Evolutionary conservation across 75 land plant species (phyloP), one percentile per base, ranked within the genome.

Genomic region (Cupressus sempervirens): DNA sequence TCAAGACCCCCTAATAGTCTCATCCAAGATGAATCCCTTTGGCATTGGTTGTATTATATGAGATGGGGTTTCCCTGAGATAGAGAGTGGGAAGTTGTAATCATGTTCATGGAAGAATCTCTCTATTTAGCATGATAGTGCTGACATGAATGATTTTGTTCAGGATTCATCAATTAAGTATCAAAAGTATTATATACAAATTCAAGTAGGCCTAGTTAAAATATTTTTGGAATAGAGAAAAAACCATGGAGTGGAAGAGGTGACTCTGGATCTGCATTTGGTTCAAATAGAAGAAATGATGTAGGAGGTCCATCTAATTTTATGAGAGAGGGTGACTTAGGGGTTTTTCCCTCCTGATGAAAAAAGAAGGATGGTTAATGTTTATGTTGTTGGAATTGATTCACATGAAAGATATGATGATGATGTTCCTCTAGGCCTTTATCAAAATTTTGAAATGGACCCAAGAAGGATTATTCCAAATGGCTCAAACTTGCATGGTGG

Each of bases 221-320:
- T n/a, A n/a, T n/a, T n/a, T n/a, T n/a, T n/a, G n/a, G n/a, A n/a
- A n/a, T n/a, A n/a, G n/a, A n/a, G n/a, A n/a, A n/a, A n/a, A n/a
- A n/a, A n/a, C n/a, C n/a, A n/a, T n/a, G n/a, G n/a, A n/a, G n/a
- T 89, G 93, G 85, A 75, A 90, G 94, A 83, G 93, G 89, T 23
- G 91, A 88, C 8, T 83, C 90, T 80, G 89, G 87, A 62, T 85
- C 91, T 13, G 85, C 88, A 41, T 89, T 90, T 83, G 13, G 84
- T 70, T 30, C 83, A 15, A 84, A 85, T 35, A 91, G 89, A 76
- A 86, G 90, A 85, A 52, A 86, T 76, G 95, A 96, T 77, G 84
- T 65, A 13, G 89, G 88, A 18, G 86, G 81, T 13, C 88, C 84
- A 82, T 87, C 88, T 50, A 95, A 93, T 12, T 83, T 80, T 58